phyloP scores from a whole-genome alignment of 2,329 filamentous ascomycete genomes.

The Colletotrichum spaethianum region DNA sequence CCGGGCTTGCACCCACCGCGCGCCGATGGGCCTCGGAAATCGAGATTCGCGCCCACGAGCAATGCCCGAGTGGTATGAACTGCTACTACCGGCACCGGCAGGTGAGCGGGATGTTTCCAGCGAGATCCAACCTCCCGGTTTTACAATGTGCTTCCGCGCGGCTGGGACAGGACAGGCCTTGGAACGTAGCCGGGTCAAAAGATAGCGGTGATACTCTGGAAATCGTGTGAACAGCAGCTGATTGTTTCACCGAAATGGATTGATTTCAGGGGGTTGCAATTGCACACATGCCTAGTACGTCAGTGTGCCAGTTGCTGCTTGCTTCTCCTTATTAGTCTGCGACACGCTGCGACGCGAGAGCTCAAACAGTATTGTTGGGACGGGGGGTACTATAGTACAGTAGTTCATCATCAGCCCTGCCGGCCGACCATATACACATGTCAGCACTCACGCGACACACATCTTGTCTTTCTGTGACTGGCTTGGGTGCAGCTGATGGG shows the following conservation, averaged over 20 bases:
- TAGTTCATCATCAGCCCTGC: conserved; percentile 22
- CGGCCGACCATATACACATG: conserved; percentile 6
- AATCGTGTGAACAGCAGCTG: conserved; percentile 22
- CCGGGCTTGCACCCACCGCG: not conserved
- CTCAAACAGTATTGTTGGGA: conserved; percentile 27
- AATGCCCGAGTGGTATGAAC: conserved; percentile 24
- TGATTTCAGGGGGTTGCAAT: not conserved
- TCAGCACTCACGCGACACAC: conserved; percentile 31
- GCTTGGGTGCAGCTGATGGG: conserved; percentile 12
- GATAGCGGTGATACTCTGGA: conserved; percentile 21
- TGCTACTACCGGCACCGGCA: conserved; percentile 9
- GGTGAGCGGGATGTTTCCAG: conserved; percentile 12
- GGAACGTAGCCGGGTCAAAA: not conserved
- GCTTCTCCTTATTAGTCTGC: conserved; percentile 8
- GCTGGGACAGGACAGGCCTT: not conserved
- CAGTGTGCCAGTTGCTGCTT: conserved; percentile 2
- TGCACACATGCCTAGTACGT: not conserved
- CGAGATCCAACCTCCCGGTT: conserved; percentile 1
- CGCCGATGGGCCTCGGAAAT: conserved; percentile 27
- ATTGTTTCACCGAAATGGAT: conserved; percentile 32
- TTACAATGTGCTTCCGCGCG: not conserved
- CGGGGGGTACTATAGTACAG: not conserved
- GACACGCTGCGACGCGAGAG: not conserved
- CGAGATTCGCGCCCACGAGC: conserved; percentile 22
- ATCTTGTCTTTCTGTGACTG: conserved; percentile 2